Percentiles rank a stretch among this genome's conserved stretches.
Conservation (phyloP, 495 filamentous ascomycete genomes). For the Xylaria sp. region DNA sequence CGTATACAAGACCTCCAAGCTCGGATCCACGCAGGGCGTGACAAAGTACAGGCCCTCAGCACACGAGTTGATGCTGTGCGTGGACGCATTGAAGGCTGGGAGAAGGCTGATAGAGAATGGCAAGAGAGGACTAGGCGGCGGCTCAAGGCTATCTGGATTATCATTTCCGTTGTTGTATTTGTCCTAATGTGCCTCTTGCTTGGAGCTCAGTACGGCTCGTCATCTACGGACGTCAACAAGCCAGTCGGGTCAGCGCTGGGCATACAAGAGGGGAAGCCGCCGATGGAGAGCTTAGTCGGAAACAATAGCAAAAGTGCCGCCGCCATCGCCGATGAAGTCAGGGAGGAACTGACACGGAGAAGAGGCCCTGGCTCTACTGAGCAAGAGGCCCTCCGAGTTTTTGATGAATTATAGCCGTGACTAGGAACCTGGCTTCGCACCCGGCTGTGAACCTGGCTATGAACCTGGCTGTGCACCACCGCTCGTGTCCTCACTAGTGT, state of each 20-base stretch:
- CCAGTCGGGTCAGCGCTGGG: constrained; percentile 17
- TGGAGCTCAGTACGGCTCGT: constrained; percentile 47
- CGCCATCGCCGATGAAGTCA: constrained; percentile 34
- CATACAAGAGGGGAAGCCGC: constrained; percentile 16
- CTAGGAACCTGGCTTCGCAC: neutral
- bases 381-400: constrained; percentile 43
- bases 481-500: neutral
- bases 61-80: constrained; percentile 70
- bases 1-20: constrained; percentile 70
- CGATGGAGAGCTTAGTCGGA: constrained; percentile 19
- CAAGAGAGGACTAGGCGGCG: constrained; percentile 70
- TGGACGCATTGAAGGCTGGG: constrained; percentile 72
- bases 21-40: constrained; percentile 68
- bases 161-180: constrained; percentile 54
- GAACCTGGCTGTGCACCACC: neutral
- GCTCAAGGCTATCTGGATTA: constrained; percentile 67
- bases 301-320: constrained; percentile 33
- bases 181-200: constrained; percentile 53
- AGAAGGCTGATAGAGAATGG: constrained; percentile 74
- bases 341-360: constrained; percentile 34
- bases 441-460: neutral
- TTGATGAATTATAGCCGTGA: constrained; percentile 50
- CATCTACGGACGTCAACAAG: constrained; percentile 24
- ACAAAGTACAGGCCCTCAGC: constrained; percentile 68
- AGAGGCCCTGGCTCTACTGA: constrained; percentile 27